Conservation (phyloP, 345 rosid species). For the Euphorbia tirucalli region DNA sequence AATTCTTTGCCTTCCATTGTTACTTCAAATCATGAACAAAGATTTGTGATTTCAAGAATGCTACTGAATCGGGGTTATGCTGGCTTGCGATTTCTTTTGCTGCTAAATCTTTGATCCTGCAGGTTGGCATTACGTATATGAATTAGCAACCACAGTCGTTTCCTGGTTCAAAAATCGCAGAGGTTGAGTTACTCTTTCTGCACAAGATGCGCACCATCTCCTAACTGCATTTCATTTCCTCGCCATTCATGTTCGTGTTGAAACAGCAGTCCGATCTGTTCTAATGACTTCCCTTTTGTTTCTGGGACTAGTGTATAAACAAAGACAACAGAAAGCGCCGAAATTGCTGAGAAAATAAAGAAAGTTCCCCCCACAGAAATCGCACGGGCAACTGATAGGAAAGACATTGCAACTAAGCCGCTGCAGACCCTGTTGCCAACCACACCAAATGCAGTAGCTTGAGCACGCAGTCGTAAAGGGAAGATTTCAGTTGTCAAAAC, state of each 20-base stretch:
- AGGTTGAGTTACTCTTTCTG: conserved; percentile 32
- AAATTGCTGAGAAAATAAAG: conserved; percentile 49
- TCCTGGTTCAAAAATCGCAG: too few relatives aligned
- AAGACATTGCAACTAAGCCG: conserved; percentile 77
- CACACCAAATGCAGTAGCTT: conserved; percentile 72
- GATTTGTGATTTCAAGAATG: background rate
- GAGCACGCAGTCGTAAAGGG: conserved; percentile 74
- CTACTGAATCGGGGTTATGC: background rate
- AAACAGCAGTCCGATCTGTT: conserved; percentile 66
- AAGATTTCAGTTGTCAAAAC: conserved; percentile 79
- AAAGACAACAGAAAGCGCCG: conserved; percentile 62
- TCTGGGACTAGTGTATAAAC: conserved; percentile 65
- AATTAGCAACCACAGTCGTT: background rate
- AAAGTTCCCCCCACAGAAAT: conserved; percentile 69
- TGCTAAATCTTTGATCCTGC: background rate
- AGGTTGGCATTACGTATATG: too few relatives aligned
- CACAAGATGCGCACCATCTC: conserved; percentile 74
- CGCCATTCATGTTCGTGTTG: conserved; percentile 35
- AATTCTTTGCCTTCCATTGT: too few relatives aligned
- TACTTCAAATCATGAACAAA: too few relatives aligned
- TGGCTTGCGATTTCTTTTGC: background rate
- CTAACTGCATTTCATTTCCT: conserved; percentile 56
- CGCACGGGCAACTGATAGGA: conserved; percentile 60
- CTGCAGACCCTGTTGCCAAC: conserved; percentile 78
- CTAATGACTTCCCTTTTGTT: conserved; percentile 77